Evolutionary conservation across 768 basidiomycete species (phyloP).

Genomic region (Termitomyces sp.): DNA sequence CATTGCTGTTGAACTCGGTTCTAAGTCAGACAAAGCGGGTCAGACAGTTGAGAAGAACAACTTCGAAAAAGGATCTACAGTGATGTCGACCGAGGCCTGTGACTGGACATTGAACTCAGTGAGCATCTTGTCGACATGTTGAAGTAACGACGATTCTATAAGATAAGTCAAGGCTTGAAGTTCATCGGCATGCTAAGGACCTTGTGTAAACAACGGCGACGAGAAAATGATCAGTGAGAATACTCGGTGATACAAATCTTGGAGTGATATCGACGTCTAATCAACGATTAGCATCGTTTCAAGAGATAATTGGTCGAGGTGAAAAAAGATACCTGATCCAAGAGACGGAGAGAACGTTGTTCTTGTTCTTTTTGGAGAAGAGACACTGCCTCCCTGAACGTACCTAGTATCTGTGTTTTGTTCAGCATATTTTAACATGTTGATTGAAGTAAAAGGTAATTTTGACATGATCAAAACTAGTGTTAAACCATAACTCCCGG

Average conservation of each 20-base stretch:
- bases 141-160: conserved; percentile 1
- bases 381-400: conserved; percentile 1
- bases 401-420: conserved; percentile 6
- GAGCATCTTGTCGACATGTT: conserved; percentile 9
- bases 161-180: conserved; percentile 3
- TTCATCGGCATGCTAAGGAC: conserved; percentile 9
- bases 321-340: conserved; percentile 8
- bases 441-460: not conserved
- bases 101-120: conserved; percentile 7
- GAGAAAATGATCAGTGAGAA: not conserved
- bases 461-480: conserved; percentile 7
- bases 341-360: not conserved
- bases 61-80: conserved; percentile 3
- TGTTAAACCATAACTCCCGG: not conserved
- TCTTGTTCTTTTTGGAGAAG: conserved; percentile 5
- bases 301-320: not conserved
- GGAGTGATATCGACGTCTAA: conserved; percentile 10
- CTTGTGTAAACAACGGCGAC: not conserved
- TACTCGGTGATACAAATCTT: conserved; percentile 12
- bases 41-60: not conserved
- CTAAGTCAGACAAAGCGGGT: conserved; percentile 1
- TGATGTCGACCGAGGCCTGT: conserved; percentile 15
- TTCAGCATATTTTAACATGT: not conserved
- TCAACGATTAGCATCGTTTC: not conserved
- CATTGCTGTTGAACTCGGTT: conserved; percentile 13